phyloP scores from a whole-genome alignment of 352 stramenopile species.

The Globisporangium middletonii region DNA sequence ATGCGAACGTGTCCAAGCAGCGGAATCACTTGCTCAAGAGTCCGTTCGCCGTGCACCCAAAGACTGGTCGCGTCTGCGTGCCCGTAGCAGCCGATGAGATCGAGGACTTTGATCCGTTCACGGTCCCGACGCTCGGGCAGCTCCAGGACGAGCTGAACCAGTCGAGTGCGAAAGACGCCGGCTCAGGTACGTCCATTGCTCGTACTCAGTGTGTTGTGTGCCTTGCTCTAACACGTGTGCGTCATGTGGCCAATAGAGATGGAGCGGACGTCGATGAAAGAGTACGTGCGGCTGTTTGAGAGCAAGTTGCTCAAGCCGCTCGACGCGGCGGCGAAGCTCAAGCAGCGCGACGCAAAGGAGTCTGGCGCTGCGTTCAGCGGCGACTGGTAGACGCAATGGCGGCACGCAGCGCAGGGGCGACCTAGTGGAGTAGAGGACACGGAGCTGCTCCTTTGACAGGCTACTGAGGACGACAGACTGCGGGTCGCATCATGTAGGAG shows the following conservation, averaged over 20 bases:
- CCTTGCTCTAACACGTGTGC: not conserved
- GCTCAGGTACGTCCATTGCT: constrained; percentile 14
- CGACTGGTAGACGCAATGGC: constrained; percentile 50
- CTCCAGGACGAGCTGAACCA: constrained; percentile 82
- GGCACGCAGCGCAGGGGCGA: no score
- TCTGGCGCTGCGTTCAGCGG: constrained; percentile 66
- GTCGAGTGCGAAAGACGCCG: constrained; percentile 21
- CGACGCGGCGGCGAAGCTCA: constrained; percentile 50
- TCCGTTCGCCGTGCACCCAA: constrained; percentile 98
- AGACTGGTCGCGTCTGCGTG: constrained; percentile 97
- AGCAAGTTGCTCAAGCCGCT: constrained; percentile 66
- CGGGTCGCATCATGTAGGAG: not conserved
- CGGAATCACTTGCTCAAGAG: constrained; percentile 99
- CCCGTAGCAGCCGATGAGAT: constrained; percentile 87
- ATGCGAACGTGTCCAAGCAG: constrained; percentile 99
- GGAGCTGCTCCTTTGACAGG: no score
- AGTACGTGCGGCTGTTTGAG: constrained; percentile 74
- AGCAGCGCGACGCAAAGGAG: constrained; percentile 64
- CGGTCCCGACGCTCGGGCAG: constrained; percentile 78
- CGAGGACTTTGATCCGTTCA: constrained; percentile 83
- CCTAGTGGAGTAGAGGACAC: not conserved
- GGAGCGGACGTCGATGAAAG: constrained; percentile 58
- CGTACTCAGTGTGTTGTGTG: not conserved
- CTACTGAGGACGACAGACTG: no score
- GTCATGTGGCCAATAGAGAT: constrained; percentile 12